Base-by-base conservation (phyloP, 306 rosid genomes). In the Fragaria nilgerrensis region DNA sequence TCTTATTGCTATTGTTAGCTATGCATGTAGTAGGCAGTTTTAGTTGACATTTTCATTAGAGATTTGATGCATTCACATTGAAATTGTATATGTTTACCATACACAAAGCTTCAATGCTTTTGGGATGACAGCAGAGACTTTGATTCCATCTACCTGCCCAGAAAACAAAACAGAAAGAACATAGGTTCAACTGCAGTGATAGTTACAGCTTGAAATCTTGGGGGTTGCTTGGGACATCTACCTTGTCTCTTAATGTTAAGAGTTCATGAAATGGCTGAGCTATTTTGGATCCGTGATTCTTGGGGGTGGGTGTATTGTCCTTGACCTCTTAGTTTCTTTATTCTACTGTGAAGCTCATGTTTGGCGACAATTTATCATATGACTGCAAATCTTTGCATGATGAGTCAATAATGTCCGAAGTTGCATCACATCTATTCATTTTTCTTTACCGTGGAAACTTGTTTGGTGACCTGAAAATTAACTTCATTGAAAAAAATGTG, bases 91-190 rank as follows among this genome's bases (percentile, higher is more conserved):
- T 2, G 34, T 32, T 32, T 32, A 32, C 3, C 34, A 32, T 32
- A 32, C 34, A 32, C 34, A 3, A 32, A 32, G 34, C 34, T 32
- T 32, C 34, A 32, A 32, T 32, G 34, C 29, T 12, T 25, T 59
- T 59, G 34, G 66, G 37, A 59, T 27, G 39, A 22, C 32, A 11
- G 32, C 64, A 23, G 23, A 56, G 32, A 70, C 44, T 70, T 49
- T 48, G 75, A 71, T 29, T 49, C 59, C 62, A 49, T 71, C 75
- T 70, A 29, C 75, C 61, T 27, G 34, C 64, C 64, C 64, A 58
- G 64, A 68, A 68, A 67, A 43, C 19, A 41, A 43, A 27, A 27
- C 10, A 25, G 12, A 25, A 72, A 23, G 32, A 72, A 52, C 49
- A n/a, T 12, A 13, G 37, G 76, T 53, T 37, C 62, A 20, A 39